Evolutionary conservation across 2,329 filamentous ascomycete genomes (phyloP).

Genomic region (Pseudogymnoascus sp.): DNA sequence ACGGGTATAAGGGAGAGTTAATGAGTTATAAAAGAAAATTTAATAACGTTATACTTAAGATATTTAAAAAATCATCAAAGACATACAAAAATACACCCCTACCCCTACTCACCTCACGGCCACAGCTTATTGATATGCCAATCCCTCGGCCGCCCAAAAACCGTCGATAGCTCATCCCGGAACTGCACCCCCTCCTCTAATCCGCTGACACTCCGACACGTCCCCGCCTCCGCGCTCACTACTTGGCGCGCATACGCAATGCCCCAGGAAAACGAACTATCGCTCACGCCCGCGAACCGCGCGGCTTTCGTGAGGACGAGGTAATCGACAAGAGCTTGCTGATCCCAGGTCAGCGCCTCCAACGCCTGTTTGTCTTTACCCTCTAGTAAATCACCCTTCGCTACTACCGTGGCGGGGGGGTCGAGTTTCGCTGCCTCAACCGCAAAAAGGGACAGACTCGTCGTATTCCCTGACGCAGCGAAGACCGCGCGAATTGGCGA

Average conservation of each 20-base stretch:
- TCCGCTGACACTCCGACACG: neutral
- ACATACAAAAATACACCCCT: neutral
- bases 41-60: no score
- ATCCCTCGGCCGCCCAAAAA: neutral
- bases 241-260: constrained; percentile 26
- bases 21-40: no score
- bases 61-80: neutral
- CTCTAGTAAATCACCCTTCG: constrained; percentile 36
- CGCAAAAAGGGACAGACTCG: constrained; percentile 31
- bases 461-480: constrained; percentile 35
- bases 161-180: neutral
- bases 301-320: constrained; percentile 37
- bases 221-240: neutral
- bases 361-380: constrained; percentile 28
- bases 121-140: neutral
- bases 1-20: no score
- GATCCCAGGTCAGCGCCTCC: constrained; percentile 36
- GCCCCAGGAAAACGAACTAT: constrained; percentile 40
- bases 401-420: constrained; percentile 30
- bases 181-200: neutral
- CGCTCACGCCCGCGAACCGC: constrained; percentile 36
- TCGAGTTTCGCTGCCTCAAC: constrained; percentile 28
- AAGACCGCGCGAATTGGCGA: constrained; percentile 31
- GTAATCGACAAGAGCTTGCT: constrained; percentile 42
- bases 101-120: neutral